phyloP scores from a whole-genome alignment of 441 rosid species.

The Rhodomyrtus psidioides region DNA sequence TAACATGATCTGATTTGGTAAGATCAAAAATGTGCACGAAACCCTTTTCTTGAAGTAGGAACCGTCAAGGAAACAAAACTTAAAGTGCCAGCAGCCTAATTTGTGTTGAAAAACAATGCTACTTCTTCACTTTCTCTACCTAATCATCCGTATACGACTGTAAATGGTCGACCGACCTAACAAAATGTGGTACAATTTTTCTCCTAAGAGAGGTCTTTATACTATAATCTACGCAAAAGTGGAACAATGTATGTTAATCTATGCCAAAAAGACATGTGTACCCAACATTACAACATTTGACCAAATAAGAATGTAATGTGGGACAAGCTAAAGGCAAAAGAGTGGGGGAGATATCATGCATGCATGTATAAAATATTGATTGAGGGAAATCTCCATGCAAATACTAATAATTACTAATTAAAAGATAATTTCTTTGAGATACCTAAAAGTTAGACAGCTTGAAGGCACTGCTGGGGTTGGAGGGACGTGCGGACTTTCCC shows the following conservation, averaged over 20 bases:
- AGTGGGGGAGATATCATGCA: neutral
- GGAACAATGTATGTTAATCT: neutral
- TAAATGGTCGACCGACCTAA: neutral
- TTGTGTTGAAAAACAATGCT: neutral
- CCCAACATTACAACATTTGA: neutral
- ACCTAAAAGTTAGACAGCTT: conserved; percentile 27
- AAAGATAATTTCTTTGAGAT: neutral
- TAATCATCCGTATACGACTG: neutral
- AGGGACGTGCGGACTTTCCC: neutral
- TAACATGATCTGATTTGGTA: neutral
- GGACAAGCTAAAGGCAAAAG: conserved; percentile 1
- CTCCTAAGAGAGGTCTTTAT: neutral
- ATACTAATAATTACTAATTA: neutral
- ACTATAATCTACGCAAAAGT: neutral
- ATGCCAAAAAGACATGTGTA: neutral
- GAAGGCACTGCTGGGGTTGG: conserved; percentile 22
- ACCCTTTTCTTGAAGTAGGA: neutral
- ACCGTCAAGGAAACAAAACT: neutral
- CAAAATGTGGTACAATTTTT: neutral
- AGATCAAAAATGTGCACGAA: neutral
- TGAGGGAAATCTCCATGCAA: neutral
- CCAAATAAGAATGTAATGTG: neutral
- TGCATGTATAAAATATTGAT: neutral
- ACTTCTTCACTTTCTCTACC: neutral
- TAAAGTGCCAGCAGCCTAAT: neutral